These are phyloP conservation scores for Fusarium domesticum DNA, from an alignment of 2,329 filamentous ascomycete species.

Conservation along the genomic window DNA sequence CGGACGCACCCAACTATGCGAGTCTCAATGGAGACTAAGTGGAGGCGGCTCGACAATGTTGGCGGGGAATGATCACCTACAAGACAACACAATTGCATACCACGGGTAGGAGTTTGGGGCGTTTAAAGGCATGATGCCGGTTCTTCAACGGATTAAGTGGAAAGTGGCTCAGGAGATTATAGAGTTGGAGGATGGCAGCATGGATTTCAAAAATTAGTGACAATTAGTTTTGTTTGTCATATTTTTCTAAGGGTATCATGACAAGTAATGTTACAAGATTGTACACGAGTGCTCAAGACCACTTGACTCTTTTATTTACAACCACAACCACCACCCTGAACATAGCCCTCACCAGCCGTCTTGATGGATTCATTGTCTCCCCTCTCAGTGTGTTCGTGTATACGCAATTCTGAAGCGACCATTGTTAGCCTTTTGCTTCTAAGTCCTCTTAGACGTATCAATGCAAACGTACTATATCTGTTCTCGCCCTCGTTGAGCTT, in stretches of 20 bases:
- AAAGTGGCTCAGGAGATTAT: constrained; percentile 8
- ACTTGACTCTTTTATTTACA: constrained; percentile 26
- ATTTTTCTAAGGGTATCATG: constrained; percentile 33
- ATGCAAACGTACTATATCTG: constrained; percentile 61
- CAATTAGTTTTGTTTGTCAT: constrained; percentile 17
- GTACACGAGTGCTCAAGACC: constrained; percentile 18
- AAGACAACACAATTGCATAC: constrained; percentile 1
- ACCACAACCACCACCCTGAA: constrained; percentile 35
- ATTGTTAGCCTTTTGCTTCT: no score
- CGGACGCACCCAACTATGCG: constrained; percentile 73
- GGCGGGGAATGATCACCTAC: not conserved
- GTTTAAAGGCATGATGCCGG: not conserved
- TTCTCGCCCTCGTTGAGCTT: constrained; percentile 42
- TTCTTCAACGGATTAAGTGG: not conserved
- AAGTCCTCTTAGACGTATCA: no score
- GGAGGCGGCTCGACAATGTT: not conserved
- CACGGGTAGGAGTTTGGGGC: constrained; percentile 26
- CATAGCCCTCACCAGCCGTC: constrained; percentile 44
- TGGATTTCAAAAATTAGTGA: constrained; percentile 11
- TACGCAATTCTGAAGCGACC: constrained; percentile 74
- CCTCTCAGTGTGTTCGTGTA: constrained; percentile 87
- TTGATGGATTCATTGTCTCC: constrained; percentile 93
- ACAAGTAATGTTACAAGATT: constrained; percentile 32
- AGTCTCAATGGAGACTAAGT: constrained; percentile 76
- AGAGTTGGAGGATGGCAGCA: constrained; percentile 12